Percentiles rank a stretch among this genome's conserved stretches.
These are phyloP conservation scores for Fragilariopsis cylindrus DNA, from an alignment of 108 stramenopile species.

Conservation along the genomic window DNA sequence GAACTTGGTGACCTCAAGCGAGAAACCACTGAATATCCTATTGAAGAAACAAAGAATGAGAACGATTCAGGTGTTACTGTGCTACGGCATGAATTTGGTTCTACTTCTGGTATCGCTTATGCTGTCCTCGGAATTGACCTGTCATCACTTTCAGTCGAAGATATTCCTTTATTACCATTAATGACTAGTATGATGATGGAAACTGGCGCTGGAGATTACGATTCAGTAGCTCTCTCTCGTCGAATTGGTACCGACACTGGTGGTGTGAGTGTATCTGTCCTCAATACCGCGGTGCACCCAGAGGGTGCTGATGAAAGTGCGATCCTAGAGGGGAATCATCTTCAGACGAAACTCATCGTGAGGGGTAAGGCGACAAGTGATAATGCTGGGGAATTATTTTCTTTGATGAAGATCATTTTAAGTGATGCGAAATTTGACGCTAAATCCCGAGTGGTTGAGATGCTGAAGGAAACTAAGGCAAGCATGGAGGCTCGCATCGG, in stretches of 20 bases:
- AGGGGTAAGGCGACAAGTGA: slow-evolving; percentile 87
- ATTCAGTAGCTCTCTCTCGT: slow-evolving; percentile 81
- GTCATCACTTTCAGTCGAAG: slow-evolving; percentile 76
- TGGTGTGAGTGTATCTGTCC: slow-evolving; percentile 64
- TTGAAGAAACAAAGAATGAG: slow-evolving; percentile 78
- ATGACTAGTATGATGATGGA: slow-evolving; percentile 90
- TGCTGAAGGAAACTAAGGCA: slow-evolving; percentile 86
- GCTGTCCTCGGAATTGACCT: slow-evolving; percentile 78
- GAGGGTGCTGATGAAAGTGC: slow-evolving; percentile 51
- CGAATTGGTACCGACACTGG: slow-evolving; percentile 89
- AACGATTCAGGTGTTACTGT: slow-evolving; percentile 79
- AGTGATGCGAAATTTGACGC: slow-evolving; percentile 89
- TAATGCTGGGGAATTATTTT: slow-evolving; percentile 85
- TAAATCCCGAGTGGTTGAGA: slow-evolving; percentile 87
- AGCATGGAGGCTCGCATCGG: slow-evolving; percentile 69
- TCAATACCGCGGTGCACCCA: slow-evolving; percentile 71
- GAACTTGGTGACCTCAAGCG: slow-evolving; percentile 85
- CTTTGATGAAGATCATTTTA: slow-evolving; percentile 83
- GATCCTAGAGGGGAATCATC: slow-evolving; percentile 61
- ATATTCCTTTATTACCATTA: slow-evolving; percentile 86
- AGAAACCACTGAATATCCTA: slow-evolving; percentile 88
- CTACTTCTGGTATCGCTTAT: slow-evolving; percentile 95
- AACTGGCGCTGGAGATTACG: slow-evolving; percentile 88
- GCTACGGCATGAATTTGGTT: slow-evolving; percentile 83
- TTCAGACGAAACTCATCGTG: slow-evolving; percentile 77